phyloP scores from a whole-genome alignment of 2,329 filamentous ascomycete species.

The Colletotrichum melonis region DNA sequence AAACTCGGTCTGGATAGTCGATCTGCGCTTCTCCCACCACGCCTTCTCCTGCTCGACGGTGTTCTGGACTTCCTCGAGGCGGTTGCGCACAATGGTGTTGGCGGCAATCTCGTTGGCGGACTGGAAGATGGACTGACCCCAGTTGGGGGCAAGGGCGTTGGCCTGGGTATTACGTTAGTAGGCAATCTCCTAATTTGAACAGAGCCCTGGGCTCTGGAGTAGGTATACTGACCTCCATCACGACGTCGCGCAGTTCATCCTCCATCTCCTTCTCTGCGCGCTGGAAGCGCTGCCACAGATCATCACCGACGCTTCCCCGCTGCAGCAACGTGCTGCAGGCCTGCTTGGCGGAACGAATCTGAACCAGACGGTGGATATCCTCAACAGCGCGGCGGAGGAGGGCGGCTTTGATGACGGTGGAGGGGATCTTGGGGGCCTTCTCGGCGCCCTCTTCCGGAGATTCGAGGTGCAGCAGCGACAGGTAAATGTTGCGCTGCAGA shows the following conservation, averaged over 20 bases:
- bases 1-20: constrained; percentile 78
- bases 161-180: constrained; percentile 66
- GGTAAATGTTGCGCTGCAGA: constrained; percentile 92
- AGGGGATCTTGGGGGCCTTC: constrained; percentile 78
- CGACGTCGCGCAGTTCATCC: constrained; percentile 92
- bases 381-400: constrained; percentile 90
- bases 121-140: constrained; percentile 97
- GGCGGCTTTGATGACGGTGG: constrained; percentile 87
- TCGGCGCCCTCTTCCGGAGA: constrained; percentile 70
- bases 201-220: not conserved
- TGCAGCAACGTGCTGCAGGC: constrained; percentile 86
- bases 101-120: constrained; percentile 95
- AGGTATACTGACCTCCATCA: constrained; percentile 77
- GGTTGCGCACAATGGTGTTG: constrained; percentile 80
- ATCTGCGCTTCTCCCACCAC: constrained; percentile 91
- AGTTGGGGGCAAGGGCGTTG: constrained; percentile 87
- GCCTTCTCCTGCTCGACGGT: constrained; percentile 80
- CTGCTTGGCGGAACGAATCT: constrained; percentile 88
- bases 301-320: constrained; percentile 93
- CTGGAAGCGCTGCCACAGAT: constrained; percentile 92
- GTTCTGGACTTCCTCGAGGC: constrained; percentile 79
- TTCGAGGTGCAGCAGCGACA: constrained; percentile 87
- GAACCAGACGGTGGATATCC: constrained; percentile 91
- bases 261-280: constrained; percentile 98
- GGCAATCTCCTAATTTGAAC: not conserved